A percentile compares a stretch with the other conserved stretches of the same genome.
Evolutionary conservation across 768 basidiomycete genomes (phyloP).

Genomic region (Mycena floridula): DNA sequence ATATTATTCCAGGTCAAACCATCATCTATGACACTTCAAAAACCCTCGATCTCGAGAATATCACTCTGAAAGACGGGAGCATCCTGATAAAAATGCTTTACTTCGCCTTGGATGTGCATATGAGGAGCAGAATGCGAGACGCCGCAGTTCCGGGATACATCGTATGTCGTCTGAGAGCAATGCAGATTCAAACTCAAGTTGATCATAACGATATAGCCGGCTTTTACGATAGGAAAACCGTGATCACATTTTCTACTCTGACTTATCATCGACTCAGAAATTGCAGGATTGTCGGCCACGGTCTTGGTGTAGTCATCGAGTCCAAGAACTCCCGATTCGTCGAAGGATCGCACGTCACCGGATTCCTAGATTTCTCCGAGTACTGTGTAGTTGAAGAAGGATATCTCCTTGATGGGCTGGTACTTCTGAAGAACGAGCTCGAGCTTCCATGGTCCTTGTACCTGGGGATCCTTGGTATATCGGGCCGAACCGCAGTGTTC

Average conservation of each 20-base stretch:
- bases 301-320: slow-evolving; percentile 12
- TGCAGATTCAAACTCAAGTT: not conserved
- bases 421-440: slow-evolving; percentile 23
- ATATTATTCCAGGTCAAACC: slow-evolving; percentile 20
- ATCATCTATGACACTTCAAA: slow-evolving; percentile 20
- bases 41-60: slow-evolving; percentile 30
- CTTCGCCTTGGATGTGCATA: slow-evolving; percentile 30
- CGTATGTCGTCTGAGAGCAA: not conserved
- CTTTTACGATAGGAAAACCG: slow-evolving; percentile 9
- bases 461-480: slow-evolving; percentile 28
- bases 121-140: slow-evolving; percentile 22
- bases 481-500: slow-evolving; percentile 10
- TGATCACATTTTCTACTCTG: not conserved
- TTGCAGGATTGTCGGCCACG: slow-evolving; percentile 7
- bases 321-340: slow-evolving; percentile 10
- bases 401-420: slow-evolving; percentile 5
- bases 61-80: slow-evolving; percentile 19
- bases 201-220: not conserved
- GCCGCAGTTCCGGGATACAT: slow-evolving; percentile 11
- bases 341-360: slow-evolving; percentile 22
- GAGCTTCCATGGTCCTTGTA: slow-evolving; percentile 30
- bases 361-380: slow-evolving; percentile 7
- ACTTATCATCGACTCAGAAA: slow-evolving; percentile 4
- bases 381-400: slow-evolving; percentile 7
- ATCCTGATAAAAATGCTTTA: slow-evolving; percentile 28